Base-by-base conservation (phyloP, 805 yeast genomes). In the Naumovozyma castellii region DNA sequence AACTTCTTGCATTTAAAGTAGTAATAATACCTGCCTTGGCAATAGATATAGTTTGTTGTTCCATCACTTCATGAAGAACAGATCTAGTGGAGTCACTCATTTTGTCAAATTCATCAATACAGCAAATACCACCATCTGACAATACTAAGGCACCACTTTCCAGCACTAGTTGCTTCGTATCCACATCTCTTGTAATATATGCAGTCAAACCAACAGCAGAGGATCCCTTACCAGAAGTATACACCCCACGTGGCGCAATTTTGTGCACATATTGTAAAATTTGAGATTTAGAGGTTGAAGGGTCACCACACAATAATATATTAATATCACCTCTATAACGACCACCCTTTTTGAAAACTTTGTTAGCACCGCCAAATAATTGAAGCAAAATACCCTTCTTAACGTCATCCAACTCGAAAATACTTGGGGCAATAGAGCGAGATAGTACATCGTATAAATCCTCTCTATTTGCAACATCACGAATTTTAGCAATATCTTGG, bases 121-220 rank as follows among this genome's bases (percentile, higher is more conserved):
- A 92, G 67, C 98, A 92, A 33, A 92, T 80, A 71, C 98, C 98
- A 43, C 97, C 97, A 64, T 92, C 98, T 8, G 96, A 85, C 34
- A 92, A 69, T 12, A 92, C 97, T 47, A 92, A 71, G 0, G 99
- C 99, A 60, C 99, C 99, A 53, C 87, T 76, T 59, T 92, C 99
- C 39, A 92, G 71, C 3, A 92, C 98, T 37, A 90, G 65, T 61
- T 92, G 98, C 54, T 78, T 84, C 0, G 97, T 86, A 54, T 92
- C 97, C 19, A 84, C 73, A 59, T 92, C 99, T 55, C 96, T 72
- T 6, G 98, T 88, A 41, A 92, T 81, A 59, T 92, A 92, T 0
- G 99, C 98, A 0, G 99, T 92, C 55, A 92, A 70, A 70, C 99
- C 99, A 37, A 92, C 99, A 0, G 99, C 99, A 25, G 98, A 92